Base-by-base conservation (phyloP, 768 basidiomycete species). In the Scleroderma citrinum region DNA sequence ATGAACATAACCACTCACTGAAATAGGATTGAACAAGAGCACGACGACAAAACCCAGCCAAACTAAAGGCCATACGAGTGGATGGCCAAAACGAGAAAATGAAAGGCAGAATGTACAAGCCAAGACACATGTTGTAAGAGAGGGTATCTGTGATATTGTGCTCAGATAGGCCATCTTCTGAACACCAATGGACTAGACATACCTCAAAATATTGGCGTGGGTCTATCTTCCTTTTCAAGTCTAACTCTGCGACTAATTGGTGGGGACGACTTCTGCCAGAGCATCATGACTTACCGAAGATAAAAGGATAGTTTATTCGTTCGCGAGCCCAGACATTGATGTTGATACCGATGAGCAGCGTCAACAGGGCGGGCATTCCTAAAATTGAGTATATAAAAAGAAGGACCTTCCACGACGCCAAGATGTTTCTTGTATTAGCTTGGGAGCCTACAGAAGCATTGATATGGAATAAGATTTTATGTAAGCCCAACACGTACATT, bases 221-320 rank as follows among this genome's bases (percentile, higher is more conserved):
- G 63, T 96, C 90, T 47, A 94, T 67, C 24, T 76, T 80, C 30
- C 84, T 82, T 49, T 82, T 75, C 20, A 82, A 61, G 53, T 91
- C 79, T 47, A 94, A 64, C 63, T 87, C 90, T 85, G 56, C 19
- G 19, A 53, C 29, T 30, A 19, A n/a, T 20, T 12, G 13, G 3
- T 20, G 44, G n/a, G n/a, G 44, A 32, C 14, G 10, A 12, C 13
- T 19, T 35, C 19, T 16, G 14, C 26, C 7, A 11, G 23, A 24
- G 7, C 19, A 14, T 8, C 16, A 26, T 35, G 21, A 57, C 76
- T 34, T 50, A 87, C 87, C 87, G 59, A 94, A 89, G 31, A 94
- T 89, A 64, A 97, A 95, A n/a, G 83, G 77, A 58, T 93, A 95
- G 62, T 97, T 98, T 57, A 99, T 92, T 40, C 87, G 76, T 5